phyloP scores from a whole-genome alignment of 768 basidiomycete species.

The Lanmaoa pseudosensibilis region DNA sequence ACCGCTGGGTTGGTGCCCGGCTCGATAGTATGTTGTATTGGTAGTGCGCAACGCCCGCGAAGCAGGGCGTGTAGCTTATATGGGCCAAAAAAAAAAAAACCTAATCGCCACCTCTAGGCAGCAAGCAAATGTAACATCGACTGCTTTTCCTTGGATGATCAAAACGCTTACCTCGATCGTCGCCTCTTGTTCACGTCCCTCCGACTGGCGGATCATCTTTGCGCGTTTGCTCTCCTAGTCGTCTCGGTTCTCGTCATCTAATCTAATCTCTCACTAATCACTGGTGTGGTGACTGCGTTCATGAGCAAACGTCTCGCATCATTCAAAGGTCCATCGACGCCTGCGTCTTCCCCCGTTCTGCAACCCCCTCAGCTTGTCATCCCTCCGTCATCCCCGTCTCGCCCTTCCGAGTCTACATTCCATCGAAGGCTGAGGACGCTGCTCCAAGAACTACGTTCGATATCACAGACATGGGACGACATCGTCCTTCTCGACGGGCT shows the following conservation, averaged over 20 bases:
- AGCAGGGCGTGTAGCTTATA: no score
- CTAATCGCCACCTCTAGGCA: no score
- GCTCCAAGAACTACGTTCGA: constrained; percentile 64
- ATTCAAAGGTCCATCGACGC: constrained; percentile 78
- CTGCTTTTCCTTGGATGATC: not conserved
- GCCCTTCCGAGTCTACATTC: constrained; percentile 64
- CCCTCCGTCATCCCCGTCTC: constrained; percentile 43
- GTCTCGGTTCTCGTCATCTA: constrained; percentile 15
- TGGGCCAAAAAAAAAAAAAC: no score
- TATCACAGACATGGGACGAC: constrained; percentile 79
- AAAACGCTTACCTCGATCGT: not conserved
- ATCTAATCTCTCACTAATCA: constrained; percentile 24
- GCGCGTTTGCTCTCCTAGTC: no score
- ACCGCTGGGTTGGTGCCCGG: not conserved
- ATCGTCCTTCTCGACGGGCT: constrained; percentile 77
- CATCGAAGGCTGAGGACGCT: constrained; percentile 74
- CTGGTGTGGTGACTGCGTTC: not conserved
- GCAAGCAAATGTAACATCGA: not conserved
- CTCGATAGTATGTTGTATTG: no score
- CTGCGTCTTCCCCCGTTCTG: constrained; percentile 62
- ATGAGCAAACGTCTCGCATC: constrained; percentile 69
- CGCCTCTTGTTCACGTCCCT: not conserved
- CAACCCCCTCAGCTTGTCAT: constrained; percentile 38
- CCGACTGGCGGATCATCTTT: no score
- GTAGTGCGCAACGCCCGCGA: no score